Base-by-base conservation (phyloP, 306 rosid genomes). In the Leucaena leucocephala region DNA sequence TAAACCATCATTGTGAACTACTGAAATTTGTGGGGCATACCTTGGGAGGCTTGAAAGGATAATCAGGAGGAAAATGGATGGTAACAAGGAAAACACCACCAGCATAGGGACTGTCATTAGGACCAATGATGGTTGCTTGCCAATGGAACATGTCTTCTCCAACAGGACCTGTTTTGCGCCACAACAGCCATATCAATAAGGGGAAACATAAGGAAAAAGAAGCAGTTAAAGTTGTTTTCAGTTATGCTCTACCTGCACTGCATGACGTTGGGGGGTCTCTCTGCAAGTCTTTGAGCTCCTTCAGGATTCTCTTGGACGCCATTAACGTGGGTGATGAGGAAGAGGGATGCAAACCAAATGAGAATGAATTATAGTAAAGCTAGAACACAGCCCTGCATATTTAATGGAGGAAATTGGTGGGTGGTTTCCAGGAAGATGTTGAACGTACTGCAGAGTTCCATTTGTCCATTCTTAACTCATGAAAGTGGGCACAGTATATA, bases 11-110 rank as follows among this genome's bases (percentile, higher is more conserved):
- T 55, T 2, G 34, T 55, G 21, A 61, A 33, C 12, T 35, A 33
- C 21, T 14, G 38, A 27, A 27, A 64, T 74, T 35, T 8, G 80
- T 77, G 80, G 59, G 17, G 35, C 22, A 50, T 86, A 94, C 97
- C 97, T 91, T 92, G 33, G 98, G 98, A 77, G 97, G 98, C 85
- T 94, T 94, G 90, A 94, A 92, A 63, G 98, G 98, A 83, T 94
- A 92, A 84, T 94, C 98, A 59, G 97, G 97, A 76, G 92, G 97
- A 55, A 94, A 94, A 87, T 94, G 95, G 82, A 94, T 94, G 12
- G 88, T 86, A 0, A 91, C 97, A 76, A 94, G 90, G 83, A 94
- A 94, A 77, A 94, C 97, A 7, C 98, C 98, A 27, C 97, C 95
- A 58, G 97, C 86, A 79, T 92, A 94, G 45, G 98, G 97, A 76